A percentile compares a stretch with the other conserved stretches of the same genome.
phyloP scores from a whole-genome alignment of 2,329 filamentous ascomycete species.

The Xenoacremonium recifei region DNA sequence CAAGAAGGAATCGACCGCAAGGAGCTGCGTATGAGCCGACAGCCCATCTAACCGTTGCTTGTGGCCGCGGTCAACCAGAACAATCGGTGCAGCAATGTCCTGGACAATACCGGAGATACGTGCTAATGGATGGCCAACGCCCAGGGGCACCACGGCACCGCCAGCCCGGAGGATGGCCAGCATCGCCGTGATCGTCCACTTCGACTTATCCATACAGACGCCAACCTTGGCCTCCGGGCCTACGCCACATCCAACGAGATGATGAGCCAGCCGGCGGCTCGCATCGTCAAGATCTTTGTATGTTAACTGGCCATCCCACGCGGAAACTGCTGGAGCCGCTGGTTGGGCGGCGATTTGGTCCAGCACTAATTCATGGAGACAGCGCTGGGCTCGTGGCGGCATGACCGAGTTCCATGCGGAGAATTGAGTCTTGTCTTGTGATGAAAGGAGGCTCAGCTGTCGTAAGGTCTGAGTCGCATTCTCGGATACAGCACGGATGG shows the following conservation, averaged over 20 bases:
- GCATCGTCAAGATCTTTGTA: slow-evolving; percentile 36
- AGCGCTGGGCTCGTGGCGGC: neutral
- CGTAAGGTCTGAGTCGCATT: neutral
- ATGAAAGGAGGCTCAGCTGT: neutral
- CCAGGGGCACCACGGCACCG: slow-evolving; percentile 26
- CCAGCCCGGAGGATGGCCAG: slow-evolving; percentile 36
- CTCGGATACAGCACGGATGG: neutral
- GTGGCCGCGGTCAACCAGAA: neutral
- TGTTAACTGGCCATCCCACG: slow-evolving; percentile 43
- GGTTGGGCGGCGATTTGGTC: slow-evolving; percentile 23
- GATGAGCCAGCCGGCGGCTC: slow-evolving; percentile 30
- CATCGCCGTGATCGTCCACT: slow-evolving; percentile 32
- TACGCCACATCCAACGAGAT: slow-evolving; percentile 33
- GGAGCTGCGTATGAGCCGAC: neutral
- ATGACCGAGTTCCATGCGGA: neutral
- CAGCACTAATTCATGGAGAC: neutral
- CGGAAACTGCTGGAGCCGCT: slow-evolving; percentile 35
- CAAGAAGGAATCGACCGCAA: neutral
- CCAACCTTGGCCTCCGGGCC: slow-evolving; percentile 24
- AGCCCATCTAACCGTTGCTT: neutral
- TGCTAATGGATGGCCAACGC: neutral
- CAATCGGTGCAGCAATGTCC: neutral
- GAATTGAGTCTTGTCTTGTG: neutral
- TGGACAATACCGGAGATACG: neutral
- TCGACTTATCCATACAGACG: slow-evolving; percentile 38